Conservation (phyloP, 2,329 filamentous ascomycete species). For the Rachicladosporium sp. region DNA sequence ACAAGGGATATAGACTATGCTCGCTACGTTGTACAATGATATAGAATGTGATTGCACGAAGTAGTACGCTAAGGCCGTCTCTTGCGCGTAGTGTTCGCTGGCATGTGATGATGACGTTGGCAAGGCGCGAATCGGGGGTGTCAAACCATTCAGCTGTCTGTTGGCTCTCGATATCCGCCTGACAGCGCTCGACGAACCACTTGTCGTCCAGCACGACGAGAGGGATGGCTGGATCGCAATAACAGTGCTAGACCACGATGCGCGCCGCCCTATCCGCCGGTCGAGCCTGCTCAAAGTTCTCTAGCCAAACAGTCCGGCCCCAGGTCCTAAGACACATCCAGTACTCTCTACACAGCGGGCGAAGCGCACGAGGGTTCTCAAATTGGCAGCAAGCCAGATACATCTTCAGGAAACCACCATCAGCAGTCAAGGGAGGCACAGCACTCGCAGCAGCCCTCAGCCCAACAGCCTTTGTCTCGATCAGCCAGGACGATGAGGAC, state of each 20-base stretch:
- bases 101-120: conserved; percentile 3
- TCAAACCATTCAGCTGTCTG: conserved; percentile 1
- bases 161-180: too few relatives aligned
- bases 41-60: too few relatives aligned
- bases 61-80: too few relatives aligned
- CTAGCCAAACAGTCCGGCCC: conserved; percentile 14
- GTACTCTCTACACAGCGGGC: conserved; percentile 18
- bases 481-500: conserved; percentile 37
- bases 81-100: too few relatives aligned
- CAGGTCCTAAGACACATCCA: conserved; percentile 20
- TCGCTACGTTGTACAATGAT: too few relatives aligned
- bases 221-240: neutral
- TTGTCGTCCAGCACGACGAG: too few relatives aligned
- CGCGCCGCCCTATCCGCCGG: conserved; percentile 15
- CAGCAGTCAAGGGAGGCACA: conserved; percentile 23
- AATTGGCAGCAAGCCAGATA: conserved; percentile 12
- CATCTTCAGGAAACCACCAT: conserved; percentile 20
- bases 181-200: too few relatives aligned
- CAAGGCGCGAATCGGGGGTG: neutral
- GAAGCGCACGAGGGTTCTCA: conserved; percentile 13
- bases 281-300: conserved; percentile 12
- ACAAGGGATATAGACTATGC: too few relatives aligned
- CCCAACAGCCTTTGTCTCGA: conserved; percentile 46
- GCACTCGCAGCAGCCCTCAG: conserved; percentile 32
- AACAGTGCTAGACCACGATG: conserved; percentile 9